Percentiles rank a stretch among this genome's conserved stretches.
Evolutionary conservation across 345 rosid species (phyloP).

Genomic region (Carallia pectinifolia): DNA sequence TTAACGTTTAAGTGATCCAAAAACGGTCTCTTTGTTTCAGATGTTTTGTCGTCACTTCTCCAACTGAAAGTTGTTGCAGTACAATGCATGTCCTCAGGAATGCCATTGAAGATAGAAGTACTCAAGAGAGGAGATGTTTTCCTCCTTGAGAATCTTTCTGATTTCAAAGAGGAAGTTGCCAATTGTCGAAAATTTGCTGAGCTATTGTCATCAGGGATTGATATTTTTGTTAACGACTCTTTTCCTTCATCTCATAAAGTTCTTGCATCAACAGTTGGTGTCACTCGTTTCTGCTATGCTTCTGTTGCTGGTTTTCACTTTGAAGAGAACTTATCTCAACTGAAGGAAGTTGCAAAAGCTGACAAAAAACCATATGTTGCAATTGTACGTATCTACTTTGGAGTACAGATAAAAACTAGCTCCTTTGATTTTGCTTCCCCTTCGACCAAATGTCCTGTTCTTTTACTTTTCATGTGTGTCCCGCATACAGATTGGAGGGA

Average conservation of each 20-base stretch:
- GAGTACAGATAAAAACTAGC: not conserved
- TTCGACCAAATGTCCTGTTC: not conserved
- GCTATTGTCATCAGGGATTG: conserved; percentile 50
- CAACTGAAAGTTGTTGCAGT: conserved; percentile 36
- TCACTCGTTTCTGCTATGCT: conserved; percentile 48
- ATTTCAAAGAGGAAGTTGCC: conserved; percentile 56
- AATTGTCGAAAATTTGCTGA: conserved; percentile 51
- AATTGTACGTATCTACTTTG: conserved; percentile 43
- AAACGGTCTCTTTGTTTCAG: conserved; percentile 34
- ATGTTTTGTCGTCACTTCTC: conserved; percentile 43
- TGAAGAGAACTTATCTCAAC: conserved; percentile 45
- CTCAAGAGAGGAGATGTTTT: conserved; percentile 34
- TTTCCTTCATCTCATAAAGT: conserved; percentile 56
- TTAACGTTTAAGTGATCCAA: conserved; percentile 8
- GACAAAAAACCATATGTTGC: conserved; percentile 52
- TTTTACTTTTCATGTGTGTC: conserved; percentile 16
- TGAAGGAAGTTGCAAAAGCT: conserved; percentile 36
- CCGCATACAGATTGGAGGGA: conserved; percentile 62
- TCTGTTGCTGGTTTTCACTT: conserved; percentile 61
- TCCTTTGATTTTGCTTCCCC: not conserved
- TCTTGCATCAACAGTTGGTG: conserved; percentile 67
- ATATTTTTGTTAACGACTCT: conserved; percentile 65
- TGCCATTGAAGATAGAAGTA: conserved; percentile 30
- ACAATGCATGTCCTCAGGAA: conserved; percentile 25
- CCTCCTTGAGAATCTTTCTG: conserved; percentile 55